These are phyloP conservation scores for Xylariaceae sp. DNA, from an alignment of 2,329 filamentous ascomycete species.

Conservation along the genomic window DNA sequence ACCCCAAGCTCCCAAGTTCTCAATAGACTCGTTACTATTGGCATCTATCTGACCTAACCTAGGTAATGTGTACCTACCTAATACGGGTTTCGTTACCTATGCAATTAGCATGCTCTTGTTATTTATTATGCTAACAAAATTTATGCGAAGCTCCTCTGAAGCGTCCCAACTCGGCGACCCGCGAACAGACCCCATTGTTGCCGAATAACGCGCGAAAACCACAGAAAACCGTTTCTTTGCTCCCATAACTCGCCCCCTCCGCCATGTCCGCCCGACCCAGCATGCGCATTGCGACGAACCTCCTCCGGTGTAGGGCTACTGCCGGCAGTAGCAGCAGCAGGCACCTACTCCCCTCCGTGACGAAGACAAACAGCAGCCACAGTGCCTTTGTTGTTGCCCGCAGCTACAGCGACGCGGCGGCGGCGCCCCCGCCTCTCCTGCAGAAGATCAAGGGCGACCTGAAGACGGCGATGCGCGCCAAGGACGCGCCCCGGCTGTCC, in stretches of 20 bases:
- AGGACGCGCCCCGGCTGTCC: conserved; percentile 58
- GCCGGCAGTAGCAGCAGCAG: background rate
- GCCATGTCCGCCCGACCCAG: conserved; percentile 24
- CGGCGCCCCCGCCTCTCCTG: conserved; percentile 39
- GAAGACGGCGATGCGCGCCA: conserved; percentile 61
- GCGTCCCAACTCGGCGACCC: too few species aligned
- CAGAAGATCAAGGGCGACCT: conserved; percentile 54
- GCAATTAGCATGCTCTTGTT: too few species aligned
- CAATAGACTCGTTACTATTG: too few species aligned
- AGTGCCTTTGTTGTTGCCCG: too few species aligned
- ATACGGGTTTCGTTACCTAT: too few species aligned
- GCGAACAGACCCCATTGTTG: too few species aligned
- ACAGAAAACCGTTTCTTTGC: too few species aligned
- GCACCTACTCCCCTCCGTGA: conserved; percentile 4
- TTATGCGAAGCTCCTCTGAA: too few species aligned
- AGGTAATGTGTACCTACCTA: too few species aligned
- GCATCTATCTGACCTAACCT: too few species aligned
- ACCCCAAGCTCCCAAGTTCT: background rate
- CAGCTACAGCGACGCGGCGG: conserved; percentile 23
- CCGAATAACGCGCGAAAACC: too few species aligned
- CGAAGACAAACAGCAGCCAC: conserved; percentile 8
- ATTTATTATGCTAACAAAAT: too few species aligned
- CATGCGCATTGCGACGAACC: conserved; percentile 19
- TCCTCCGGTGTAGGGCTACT: conserved; percentile 17
- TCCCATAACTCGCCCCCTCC: conserved; percentile 1